These are phyloP conservation scores for Brassica nigra DNA, from an alignment of 345 rosid species.

Conservation along the genomic window DNA sequence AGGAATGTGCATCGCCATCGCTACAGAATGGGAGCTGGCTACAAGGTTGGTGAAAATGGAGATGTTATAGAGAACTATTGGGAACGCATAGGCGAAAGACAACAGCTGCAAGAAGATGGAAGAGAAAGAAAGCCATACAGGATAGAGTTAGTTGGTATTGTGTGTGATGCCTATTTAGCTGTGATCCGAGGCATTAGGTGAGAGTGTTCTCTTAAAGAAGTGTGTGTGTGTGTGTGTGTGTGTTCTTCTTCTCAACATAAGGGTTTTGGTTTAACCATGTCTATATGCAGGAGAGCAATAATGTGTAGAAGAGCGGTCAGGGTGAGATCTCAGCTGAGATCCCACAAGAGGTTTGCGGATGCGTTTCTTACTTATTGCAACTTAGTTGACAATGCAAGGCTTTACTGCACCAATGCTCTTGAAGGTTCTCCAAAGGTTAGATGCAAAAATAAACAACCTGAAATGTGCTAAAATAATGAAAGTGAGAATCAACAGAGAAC, in stretches of 20 bases:
- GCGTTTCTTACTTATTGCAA: conserved; percentile 82
- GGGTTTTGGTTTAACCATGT: conserved; percentile 1
- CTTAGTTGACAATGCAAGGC: conserved; percentile 84
- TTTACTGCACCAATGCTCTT: conserved; percentile 80
- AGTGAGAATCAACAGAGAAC: not conserved
- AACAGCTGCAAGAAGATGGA: conserved; percentile 52
- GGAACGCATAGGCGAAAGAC: conserved; percentile 70
- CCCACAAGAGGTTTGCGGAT: conserved; percentile 91
- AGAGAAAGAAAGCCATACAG: conserved; percentile 79
- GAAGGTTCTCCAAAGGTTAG: conserved; percentile 86
- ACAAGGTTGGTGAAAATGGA: conserved; percentile 66
- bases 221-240: not conserved
- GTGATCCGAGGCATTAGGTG: conserved; percentile 93
- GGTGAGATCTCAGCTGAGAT: conserved; percentile 78
- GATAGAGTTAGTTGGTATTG: conserved; percentile 93
- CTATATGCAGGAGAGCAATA: conserved; percentile 80
- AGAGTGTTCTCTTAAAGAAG: not conserved
- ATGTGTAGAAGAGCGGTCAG: conserved; percentile 90
- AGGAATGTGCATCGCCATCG: conserved; percentile 83
- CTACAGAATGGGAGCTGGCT: conserved; percentile 91
- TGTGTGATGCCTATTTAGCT: conserved; percentile 93
- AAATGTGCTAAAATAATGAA: not conserved
- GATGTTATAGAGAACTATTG: conserved; percentile 77
- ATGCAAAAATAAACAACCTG: not conserved
- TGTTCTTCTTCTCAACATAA: not conserved